These are phyloP conservation scores for Rhodotorula sp. DNA, from an alignment of 1,284 basidiomycete species.

Conservation along the genomic window DNA sequence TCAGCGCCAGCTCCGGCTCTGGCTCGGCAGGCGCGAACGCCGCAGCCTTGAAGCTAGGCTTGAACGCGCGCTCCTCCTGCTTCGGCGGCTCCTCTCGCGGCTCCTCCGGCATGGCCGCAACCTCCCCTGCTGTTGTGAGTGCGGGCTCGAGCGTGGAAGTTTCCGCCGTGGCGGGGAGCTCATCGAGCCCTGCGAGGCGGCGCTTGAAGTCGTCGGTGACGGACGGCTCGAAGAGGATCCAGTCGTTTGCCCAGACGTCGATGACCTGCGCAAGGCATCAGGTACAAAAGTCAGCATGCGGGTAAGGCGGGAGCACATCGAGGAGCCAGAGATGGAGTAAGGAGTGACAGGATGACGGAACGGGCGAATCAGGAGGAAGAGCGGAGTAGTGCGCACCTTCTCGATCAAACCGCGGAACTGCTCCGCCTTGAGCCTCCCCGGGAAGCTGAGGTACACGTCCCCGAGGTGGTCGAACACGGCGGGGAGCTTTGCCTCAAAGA, in stretches of 20 bases:
- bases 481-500: slow-evolving; percentile 82
- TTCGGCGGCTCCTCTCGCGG: not conserved
- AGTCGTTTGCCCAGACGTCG: slow-evolving; percentile 43
- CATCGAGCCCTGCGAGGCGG: slow-evolving; percentile 33
- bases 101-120: not conserved
- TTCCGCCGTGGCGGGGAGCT: not conserved
- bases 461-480: slow-evolving; percentile 90
- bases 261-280: slow-evolving; percentile 20
- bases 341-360: too few species aligned
- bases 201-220: slow-evolving; percentile 37
- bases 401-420: slow-evolving; percentile 85
- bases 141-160: not conserved
- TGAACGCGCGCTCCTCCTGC: slow-evolving; percentile 24
- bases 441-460: slow-evolving; percentile 87
- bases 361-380: too few species aligned
- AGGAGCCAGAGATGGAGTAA: too few species aligned
- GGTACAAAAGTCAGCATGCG: not conserved
- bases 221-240: slow-evolving; percentile 37
- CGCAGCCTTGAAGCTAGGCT: slow-evolving; percentile 24
- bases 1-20: not conserved
- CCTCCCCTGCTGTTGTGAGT: not conserved
- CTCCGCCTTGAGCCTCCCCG: slow-evolving; percentile 88
- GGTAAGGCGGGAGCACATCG: not conserved
- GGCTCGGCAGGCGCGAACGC: slow-evolving; percentile 4
- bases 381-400: slow-evolving; percentile 14